These are phyloP conservation scores for Apophysomyces ossiformis DNA, from an alignment of 371 early-diverging fungal genomes.

Conservation along the genomic window DNA sequence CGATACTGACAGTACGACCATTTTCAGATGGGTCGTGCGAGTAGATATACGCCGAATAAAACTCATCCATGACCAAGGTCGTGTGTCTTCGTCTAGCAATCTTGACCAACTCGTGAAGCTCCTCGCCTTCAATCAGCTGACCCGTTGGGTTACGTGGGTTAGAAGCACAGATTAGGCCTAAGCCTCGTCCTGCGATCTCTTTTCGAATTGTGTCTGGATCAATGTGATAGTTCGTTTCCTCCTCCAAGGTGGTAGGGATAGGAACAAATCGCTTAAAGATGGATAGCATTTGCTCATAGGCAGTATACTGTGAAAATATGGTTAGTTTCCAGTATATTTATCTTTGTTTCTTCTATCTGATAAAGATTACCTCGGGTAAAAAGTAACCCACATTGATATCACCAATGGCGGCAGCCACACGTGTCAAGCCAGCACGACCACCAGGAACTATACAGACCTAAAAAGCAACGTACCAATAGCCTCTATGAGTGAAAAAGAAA, in stretches of 20 bases:
- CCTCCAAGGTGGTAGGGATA: conserved; percentile 55
- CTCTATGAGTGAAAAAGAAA: background rate
- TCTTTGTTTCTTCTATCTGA: background rate
- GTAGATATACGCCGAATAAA: conserved; percentile 57
- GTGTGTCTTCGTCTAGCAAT: conserved; percentile 44
- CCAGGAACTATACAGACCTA: conserved; percentile 58
- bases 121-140: conserved; percentile 47
- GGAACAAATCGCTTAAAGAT: conserved; percentile 59
- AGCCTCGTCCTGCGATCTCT: conserved; percentile 49
- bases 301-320: conserved; percentile 36
- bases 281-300: conserved; percentile 50
- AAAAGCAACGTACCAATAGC: background rate
- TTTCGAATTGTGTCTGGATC: conserved; percentile 43
- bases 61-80: conserved; percentile 55
- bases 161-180: conserved; percentile 48
- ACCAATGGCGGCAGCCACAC: conserved; percentile 54
- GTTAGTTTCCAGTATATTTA: background rate
- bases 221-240: conserved; percentile 44
- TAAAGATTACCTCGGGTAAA: conserved; percentile 43
- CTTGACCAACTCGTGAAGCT: conserved; percentile 39
- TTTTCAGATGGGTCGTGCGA: conserved; percentile 36
- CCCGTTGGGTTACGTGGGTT: conserved; percentile 60
- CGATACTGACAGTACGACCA: conserved; percentile 46
- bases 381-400: conserved; percentile 60
- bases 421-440: conserved; percentile 57